phyloP scores from a whole-genome alignment of 108 stramenopile species.

The Cyclotella choctawhatcheeana region DNA sequence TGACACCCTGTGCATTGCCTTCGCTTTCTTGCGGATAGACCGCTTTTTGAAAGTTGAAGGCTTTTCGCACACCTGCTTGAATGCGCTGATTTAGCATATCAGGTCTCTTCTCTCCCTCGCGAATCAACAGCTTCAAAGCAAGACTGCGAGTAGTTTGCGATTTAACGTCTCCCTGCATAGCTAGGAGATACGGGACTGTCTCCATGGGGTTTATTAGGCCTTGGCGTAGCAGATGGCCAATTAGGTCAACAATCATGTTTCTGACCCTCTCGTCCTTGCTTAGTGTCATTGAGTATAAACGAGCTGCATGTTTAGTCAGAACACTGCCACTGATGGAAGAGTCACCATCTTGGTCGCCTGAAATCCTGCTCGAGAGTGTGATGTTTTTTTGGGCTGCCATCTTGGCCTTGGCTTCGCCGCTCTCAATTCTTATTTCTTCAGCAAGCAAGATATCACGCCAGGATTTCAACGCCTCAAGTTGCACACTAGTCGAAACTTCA shows the following conservation, averaged over 20 bases:
- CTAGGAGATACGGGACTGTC: conserved; percentile 81
- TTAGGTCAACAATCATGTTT: conserved; percentile 68
- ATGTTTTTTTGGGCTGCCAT: conserved; percentile 74
- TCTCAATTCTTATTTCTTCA: conserved; percentile 83
- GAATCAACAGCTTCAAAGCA: conserved; percentile 72
- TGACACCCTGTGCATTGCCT: conserved; percentile 32
- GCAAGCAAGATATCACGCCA: conserved; percentile 82
- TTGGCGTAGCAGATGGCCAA: conserved; percentile 86
- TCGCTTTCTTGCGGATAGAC: conserved; percentile 57
- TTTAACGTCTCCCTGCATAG: conserved; percentile 88
- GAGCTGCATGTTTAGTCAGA: conserved; percentile 71
- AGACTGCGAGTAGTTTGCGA: conserved; percentile 66
- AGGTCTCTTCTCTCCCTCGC: conserved; percentile 87
- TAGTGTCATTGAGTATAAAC: conserved; percentile 77
- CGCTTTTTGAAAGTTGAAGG: conserved; percentile 73
- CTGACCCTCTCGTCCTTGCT: conserved; percentile 63
- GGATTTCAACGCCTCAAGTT: conserved; percentile 71
- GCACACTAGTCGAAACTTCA: conserved; percentile 57
- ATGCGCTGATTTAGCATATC: conserved; percentile 86
- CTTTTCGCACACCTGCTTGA: conserved; percentile 75
- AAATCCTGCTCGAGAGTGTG: conserved; percentile 76
- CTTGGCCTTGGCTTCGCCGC: conserved; percentile 75
- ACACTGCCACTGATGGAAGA: conserved; percentile 84
- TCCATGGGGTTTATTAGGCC: conserved; percentile 93
- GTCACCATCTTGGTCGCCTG: conserved; percentile 91